Base-by-base conservation (phyloP, 2,329 filamentous ascomycete species). In the Penicillium freii region DNA sequence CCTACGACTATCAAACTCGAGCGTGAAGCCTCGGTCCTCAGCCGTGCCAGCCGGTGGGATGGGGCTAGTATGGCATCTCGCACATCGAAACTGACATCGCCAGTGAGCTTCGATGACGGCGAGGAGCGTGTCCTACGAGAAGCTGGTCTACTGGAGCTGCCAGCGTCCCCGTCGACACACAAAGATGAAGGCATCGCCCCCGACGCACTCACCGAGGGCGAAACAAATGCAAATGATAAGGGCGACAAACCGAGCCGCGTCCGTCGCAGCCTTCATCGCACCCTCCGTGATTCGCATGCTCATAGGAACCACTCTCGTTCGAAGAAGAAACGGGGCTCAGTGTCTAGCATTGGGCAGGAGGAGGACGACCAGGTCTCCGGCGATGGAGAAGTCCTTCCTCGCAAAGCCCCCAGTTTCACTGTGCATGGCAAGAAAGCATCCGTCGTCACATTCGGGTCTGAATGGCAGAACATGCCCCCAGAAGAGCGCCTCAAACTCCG, bases 341-440 rank as follows among this genome's bases (percentile, higher is more conserved):
- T 82, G 3, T 85, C 85, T 3, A 88, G 84, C 40, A 74, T 80
- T 47, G 79, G 80, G 17, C 76, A 81, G 43, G 76, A 75, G 11
- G 83, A 85, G 34, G 84, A 84, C 19, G 78, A 68, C 48, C 73
- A 69, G 69, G 73, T 61, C 19, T 58, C 65, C n/a, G 56, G 58
- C 67, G 83, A 76, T 78, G 89, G 70, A 38, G 89, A 91, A 64
- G 86, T 89, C 11, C 81, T 99, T 13, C 81, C 89, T 7, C 86
- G 94, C 47, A 88, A 89, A 13, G 86, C 90, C 13, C 91, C 91
- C 5, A 96, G 91, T 67, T 99, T 99, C 73, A 96, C 94, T 4
- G 87, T 99, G 4, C 94, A 99, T 69, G 93, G 94, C 59, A 99
- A 97, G 79, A 97, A 99, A 75, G 94, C 94, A 3, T 96, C 92